Base-by-base conservation (phyloP, 257 asterid species). In the Solanum arcanum region DNA sequence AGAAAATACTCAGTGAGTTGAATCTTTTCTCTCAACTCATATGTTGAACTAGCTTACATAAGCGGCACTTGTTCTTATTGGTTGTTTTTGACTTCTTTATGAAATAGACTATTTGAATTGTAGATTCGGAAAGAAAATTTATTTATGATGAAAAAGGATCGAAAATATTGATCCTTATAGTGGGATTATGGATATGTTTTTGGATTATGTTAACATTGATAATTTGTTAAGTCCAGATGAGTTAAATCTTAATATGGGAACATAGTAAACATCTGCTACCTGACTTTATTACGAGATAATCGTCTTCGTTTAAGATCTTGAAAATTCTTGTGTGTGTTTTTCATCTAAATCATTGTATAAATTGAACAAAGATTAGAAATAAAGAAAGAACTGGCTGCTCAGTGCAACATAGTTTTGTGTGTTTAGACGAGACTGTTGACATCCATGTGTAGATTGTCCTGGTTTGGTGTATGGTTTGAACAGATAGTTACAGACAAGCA, bases 1-100 rank as follows among this genome's bases (percentile, higher is more conserved):
- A 86, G 97, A 95, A 88, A 93, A 91, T 90, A 88, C 93, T 89
- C 98, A 92, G 99, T 96, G 90, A 94, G 99, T 92, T 84, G 12
- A 77, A 81, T 49, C 68, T 6, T 81, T 9, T 49, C 23, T 29
- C 42, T 44, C 41, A 46, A 81, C 69, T 49, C 46, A 29, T 81
- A 5, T 47, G 18, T 29, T 80, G 69, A 49, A 81, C 85, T 10
- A 78, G 9, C 84, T 78, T 46, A 29, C 46, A 81, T 3, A 29
- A 81, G 69, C n/a, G 29, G 7, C 18, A 49, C 12, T 49, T 29
- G 85, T 81, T 81, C 46, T 49, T 49, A 44, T 81, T 81, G 31
- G 21, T 31, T 80, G 4, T 29, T 49, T 81, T 49, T 29, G 3
- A 11, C 44, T 81, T 80, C 69, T 47, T 81, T 44, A 49, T 49